Evolutionary conservation across 192 early-diverging fungal genomes (phyloP).

Genomic region (Coemansia sp.): DNA sequence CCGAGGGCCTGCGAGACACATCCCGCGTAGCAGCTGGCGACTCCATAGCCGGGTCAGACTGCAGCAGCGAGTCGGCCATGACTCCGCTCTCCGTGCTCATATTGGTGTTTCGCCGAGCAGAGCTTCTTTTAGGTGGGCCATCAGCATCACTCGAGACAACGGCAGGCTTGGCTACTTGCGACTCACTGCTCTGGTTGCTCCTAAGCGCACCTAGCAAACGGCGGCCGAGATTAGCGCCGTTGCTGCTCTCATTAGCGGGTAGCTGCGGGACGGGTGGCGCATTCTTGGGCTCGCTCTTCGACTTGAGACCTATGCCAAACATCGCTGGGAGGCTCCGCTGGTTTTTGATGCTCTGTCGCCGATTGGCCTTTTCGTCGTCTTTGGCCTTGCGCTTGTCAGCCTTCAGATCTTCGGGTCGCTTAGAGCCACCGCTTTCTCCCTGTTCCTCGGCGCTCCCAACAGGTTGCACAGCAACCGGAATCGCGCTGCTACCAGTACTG

Average conservation of each 20-base stretch:
- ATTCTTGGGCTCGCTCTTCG: conserved; percentile 23
- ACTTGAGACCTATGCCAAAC: conserved; percentile 46
- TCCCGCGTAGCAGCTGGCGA: background rate
- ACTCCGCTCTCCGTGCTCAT: background rate
- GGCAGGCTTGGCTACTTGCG: conserved; percentile 1
- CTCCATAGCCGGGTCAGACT: background rate
- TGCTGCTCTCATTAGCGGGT: conserved; percentile 7
- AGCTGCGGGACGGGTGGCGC: conserved; percentile 43
- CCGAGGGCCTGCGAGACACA: background rate
- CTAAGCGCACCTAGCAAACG: conserved; percentile 42
- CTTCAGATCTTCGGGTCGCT: conserved; percentile 2
- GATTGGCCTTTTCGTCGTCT: conserved; percentile 31
- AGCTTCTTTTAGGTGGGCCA: background rate
- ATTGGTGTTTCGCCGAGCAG: conserved; percentile 7
- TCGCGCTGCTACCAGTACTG: background rate
- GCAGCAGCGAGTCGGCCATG: background rate
- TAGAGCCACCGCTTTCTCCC: background rate
- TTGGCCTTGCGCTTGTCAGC: conserved; percentile 20
- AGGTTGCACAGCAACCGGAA: background rate
- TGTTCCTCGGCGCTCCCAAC: background rate
- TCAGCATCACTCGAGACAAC: background rate
- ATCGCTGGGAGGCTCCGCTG: conserved; percentile 53
- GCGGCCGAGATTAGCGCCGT: conserved; percentile 30
- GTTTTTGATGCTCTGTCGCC: conserved; percentile 53
- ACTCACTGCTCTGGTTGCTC: conserved; percentile 21